Conservation (phyloP, 495 filamentous ascomycete genomes). For the Paragyromitra xinjiangensis region DNA sequence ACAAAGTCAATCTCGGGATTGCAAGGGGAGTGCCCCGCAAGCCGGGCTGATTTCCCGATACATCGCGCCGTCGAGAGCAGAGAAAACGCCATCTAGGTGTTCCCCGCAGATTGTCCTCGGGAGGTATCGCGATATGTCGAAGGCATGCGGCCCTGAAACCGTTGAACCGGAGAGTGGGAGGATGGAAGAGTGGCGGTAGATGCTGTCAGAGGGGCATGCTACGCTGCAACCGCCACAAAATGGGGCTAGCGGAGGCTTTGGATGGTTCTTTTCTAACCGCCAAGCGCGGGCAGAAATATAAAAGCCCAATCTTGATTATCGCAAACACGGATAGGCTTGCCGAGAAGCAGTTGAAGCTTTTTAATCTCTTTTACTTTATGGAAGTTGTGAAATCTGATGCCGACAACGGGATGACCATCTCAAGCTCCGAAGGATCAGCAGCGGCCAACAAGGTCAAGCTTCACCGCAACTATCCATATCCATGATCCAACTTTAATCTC, state of each 20-base stretch:
- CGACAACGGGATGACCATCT: constrained; percentile 1
- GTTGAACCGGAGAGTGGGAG: constrained; percentile 15
- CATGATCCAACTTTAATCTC: constrained; percentile 14
- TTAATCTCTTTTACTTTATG: neutral
- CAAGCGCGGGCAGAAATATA: neutral
- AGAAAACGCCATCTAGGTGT: constrained; percentile 29
- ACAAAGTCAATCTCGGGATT: constrained; percentile 9
- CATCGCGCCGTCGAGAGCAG: constrained; percentile 24
- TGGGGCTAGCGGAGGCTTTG: neutral
- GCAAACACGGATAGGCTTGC: neutral
- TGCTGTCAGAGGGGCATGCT: neutral
- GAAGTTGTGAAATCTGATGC: neutral
- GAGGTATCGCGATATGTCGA: constrained; percentile 22
- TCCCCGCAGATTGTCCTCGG: constrained; percentile 1
- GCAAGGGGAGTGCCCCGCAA: constrained; percentile 15
- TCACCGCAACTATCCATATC: neutral
- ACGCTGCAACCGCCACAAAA: constrained; percentile 17
- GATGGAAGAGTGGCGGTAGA: neutral
- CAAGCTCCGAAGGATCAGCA: neutral
- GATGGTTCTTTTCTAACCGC: neutral
- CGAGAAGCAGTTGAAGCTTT: constrained; percentile 11
- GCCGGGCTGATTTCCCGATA: constrained; percentile 18
- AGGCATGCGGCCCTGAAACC: constrained; percentile 24
- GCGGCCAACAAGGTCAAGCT: neutral
- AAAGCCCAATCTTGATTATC: neutral